Percentiles rank a stretch among this genome's conserved stretches.
These are phyloP conservation scores for Eutrema salsugineum DNA, from an alignment of 441 rosid genomes.

Conservation along the genomic window DNA sequence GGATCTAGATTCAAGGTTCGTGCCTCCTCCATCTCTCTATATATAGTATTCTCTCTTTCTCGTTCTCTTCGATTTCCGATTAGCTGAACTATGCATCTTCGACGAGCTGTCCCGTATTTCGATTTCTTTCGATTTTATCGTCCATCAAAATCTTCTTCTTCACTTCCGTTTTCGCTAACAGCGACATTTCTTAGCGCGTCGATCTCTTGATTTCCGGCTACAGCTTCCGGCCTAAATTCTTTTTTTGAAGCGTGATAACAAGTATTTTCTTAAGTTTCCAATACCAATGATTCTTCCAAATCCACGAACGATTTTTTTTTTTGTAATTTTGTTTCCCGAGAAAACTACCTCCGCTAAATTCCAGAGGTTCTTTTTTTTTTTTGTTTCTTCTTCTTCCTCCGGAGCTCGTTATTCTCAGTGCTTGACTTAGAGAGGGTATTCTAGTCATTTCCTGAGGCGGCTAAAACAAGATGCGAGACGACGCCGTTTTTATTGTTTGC, in stretches of 20 bases:
- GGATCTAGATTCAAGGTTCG: slow-evolving; percentile 82
- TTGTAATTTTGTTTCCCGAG: background rate
- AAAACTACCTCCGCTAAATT: background rate
- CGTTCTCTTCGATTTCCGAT: background rate
- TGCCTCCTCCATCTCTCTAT: background rate
- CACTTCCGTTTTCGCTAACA: background rate
- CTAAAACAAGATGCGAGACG: background rate
- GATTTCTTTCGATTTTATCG: background rate
- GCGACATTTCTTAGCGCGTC: too few relatives aligned
- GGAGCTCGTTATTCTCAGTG: background rate
- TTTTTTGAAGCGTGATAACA: too few relatives aligned
- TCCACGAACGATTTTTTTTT: background rate
- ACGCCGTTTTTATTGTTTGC: background rate
- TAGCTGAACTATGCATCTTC: background rate
- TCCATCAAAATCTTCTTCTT: background rate
- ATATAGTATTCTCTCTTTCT: background rate
- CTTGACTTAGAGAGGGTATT: background rate
- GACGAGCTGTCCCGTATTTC: background rate
- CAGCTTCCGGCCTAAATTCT: too few relatives aligned
- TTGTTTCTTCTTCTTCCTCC: background rate
- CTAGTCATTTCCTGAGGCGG: background rate
- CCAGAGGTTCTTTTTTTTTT: background rate
- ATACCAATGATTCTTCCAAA: background rate
- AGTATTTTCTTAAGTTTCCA: too few relatives aligned
- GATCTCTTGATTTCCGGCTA: too few relatives aligned